Conservation (phyloP, 2,329 filamentous ascomycete genomes). For the Fusarium sp. region DNA sequence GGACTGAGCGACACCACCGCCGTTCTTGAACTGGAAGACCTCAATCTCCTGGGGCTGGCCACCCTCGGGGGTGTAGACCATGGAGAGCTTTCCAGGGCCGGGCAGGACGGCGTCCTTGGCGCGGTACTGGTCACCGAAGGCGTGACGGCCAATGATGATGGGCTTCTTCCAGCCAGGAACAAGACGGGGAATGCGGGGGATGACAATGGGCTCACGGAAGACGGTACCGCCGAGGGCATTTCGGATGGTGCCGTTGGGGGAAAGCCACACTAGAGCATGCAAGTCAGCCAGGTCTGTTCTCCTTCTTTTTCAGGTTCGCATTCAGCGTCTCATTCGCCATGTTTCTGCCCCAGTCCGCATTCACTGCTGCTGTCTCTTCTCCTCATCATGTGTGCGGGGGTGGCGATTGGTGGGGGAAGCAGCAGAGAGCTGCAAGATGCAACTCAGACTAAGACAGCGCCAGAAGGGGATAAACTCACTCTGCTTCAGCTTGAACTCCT, state of each 20-base stretch:
- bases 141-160: slow-evolving; percentile 98
- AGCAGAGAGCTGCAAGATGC: slow-evolving; percentile 31
- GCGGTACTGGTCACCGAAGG: slow-evolving; percentile 98
- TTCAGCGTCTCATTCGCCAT: slow-evolving; percentile 33
- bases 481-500: slow-evolving; percentile 99
- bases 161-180: slow-evolving; percentile 99
- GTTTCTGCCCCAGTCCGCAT: slow-evolving; percentile 4
- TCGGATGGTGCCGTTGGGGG: slow-evolving; percentile 91
- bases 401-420: slow-evolving; percentile 37
- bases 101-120: slow-evolving; percentile 92
- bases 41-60: slow-evolving; percentile 88
- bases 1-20: slow-evolving; percentile 91
- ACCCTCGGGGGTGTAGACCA: slow-evolving; percentile 92
- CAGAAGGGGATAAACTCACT: slow-evolving; percentile 70
- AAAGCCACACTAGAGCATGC: slow-evolving; percentile 86
- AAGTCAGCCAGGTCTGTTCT: slow-evolving; percentile 41
- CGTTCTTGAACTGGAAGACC: slow-evolving; percentile 90
- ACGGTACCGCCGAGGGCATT: slow-evolving; percentile 90
- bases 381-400: slow-evolving; percentile 46
- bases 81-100: slow-evolving; percentile 89
- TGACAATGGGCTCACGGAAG: slow-evolving; percentile 99
- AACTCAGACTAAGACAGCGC: slow-evolving; percentile 22
- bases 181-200: slow-evolving; percentile 91
- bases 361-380: slow-evolving; percentile 23
- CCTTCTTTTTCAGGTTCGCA: background rate